Evolutionary conservation across 139 green algal species (phyloP), one percentile per base, ranked within the genome.

Genomic region (Chlamydomonas asymmetrica): DNA sequence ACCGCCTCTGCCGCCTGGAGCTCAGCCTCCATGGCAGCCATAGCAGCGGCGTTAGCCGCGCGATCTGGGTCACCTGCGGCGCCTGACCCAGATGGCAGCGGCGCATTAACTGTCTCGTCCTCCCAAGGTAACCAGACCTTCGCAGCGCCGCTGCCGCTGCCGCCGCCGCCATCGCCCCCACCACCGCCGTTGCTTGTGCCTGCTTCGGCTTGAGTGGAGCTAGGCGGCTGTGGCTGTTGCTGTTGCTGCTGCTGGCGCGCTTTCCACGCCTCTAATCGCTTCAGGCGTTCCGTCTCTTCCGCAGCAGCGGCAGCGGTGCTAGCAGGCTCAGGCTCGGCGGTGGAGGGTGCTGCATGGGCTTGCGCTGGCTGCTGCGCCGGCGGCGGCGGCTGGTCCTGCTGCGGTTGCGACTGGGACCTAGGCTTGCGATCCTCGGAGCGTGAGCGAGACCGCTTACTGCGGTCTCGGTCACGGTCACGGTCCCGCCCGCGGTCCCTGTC

Each of bases 81-180:
- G 29, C 75, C 50, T 4, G 49, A 25, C 22, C 59, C 40, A 2
- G 66, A 63, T 35, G 56, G 41, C 25, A 56, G 43, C 32, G 52
- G 32, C 3, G 49, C 54, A n/a, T n/a, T n/a, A n/a, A n/a, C n/a
- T n/a, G n/a, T n/a, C 8, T 80, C 69, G 35, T 91, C 83, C 31
- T 91, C 86, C 86, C 86, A 91, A 2, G 86, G 86, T 72, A 87
- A 79, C 86, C 86, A 77, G 1, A 77, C 60, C 50, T 76, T 66
- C 10, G 74, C 45, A 25, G 34, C 39, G 43, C 38, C 57, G 9
- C 7, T 63, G 79, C 45, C 52, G 38, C 52, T 25, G 34, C 49
- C 45, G 35, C 43, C 38, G 38, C 48, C 40, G 70, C 50, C 32
- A 8, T 31, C 32, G 41, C 22, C 2, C 43, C 45, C 38, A n/a